These are phyloP conservation scores for Celoporthe dispersa DNA, from an alignment of 2,329 filamentous ascomycete species.

Conservation along the genomic window DNA sequence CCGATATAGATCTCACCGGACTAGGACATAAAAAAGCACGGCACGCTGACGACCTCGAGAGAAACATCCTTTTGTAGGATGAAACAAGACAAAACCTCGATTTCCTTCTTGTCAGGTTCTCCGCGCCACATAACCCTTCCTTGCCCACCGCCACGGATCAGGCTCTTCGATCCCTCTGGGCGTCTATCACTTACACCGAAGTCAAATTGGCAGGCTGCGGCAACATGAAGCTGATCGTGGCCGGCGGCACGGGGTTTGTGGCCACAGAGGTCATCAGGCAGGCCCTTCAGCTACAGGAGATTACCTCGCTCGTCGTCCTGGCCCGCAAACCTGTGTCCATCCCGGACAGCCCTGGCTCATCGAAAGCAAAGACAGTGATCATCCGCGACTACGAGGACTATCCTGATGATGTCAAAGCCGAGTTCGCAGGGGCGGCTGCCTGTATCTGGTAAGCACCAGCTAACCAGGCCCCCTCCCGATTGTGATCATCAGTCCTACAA, in stretches of 20 bases:
- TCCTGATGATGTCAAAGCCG: slow-evolving; percentile 43
- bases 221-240: slow-evolving; percentile 49
- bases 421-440: slow-evolving; percentile 46
- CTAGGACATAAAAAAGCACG: not conserved
- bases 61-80: not conserved
- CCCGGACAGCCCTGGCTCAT: slow-evolving; percentile 18
- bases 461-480: too few species aligned
- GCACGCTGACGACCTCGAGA: not conserved
- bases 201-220: not conserved
- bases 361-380: slow-evolving; percentile 41
- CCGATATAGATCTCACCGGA: not conserved
- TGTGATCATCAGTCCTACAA: too few species aligned
- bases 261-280: slow-evolving; percentile 50
- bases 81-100: not conserved
- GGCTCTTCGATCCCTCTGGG: not conserved
- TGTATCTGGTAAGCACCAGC: slow-evolving; percentile 46
- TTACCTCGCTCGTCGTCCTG: slow-evolving; percentile 48
- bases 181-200: not conserved
- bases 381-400: slow-evolving; percentile 47
- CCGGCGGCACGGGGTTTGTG: slow-evolving; percentile 48
- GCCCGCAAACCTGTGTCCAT: slow-evolving; percentile 42
- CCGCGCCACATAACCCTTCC: not conserved
- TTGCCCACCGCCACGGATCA: not conserved
- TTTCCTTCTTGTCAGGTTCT: not conserved
- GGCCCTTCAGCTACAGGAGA: slow-evolving; percentile 39